phyloP scores from a whole-genome alignment of 768 basidiomycete species.

The Sporobolomyces pararoseus region DNA sequence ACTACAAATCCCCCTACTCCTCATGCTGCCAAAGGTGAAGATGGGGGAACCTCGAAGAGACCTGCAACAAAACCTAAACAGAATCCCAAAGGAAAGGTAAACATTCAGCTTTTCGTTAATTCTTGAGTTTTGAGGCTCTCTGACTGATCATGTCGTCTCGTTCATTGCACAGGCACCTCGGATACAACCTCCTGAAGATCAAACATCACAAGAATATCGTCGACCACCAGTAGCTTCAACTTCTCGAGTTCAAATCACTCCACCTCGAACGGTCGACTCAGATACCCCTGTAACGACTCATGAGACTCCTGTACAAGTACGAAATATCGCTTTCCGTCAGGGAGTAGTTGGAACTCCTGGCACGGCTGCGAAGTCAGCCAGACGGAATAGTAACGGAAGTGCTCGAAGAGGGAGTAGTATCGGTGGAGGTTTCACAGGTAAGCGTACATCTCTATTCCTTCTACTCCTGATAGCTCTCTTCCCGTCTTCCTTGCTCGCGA shows the following conservation, averaged over 20 bases:
- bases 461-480: too few relatives aligned
- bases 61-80: constrained; percentile 2
- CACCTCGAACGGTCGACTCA: constrained; percentile 3
- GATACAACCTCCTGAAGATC: background rate
- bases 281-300: constrained; percentile 1
- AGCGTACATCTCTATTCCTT: too few relatives aligned
- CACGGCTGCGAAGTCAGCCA: background rate
- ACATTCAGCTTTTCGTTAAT: background rate
- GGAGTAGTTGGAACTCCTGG: constrained; percentile 21
- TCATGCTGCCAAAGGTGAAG: background rate
- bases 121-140: background rate
- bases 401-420: constrained; percentile 34
- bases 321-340: constrained; percentile 28
- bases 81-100: constrained; percentile 10
- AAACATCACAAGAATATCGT: background rate
- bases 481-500: background rate
- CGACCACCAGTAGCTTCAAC: constrained; percentile 11
- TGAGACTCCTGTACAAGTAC: constrained; percentile 38
- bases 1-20: constrained; percentile 36
- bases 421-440: constrained; percentile 28
- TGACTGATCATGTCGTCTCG: background rate
- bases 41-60: constrained; percentile 7
- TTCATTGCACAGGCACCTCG: constrained; percentile 11
- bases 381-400: constrained; percentile 30
- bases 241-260: constrained; percentile 12